phyloP scores from a whole-genome alignment of 2,329 filamentous ascomycete species.

The Fusarium lyarnte region DNA sequence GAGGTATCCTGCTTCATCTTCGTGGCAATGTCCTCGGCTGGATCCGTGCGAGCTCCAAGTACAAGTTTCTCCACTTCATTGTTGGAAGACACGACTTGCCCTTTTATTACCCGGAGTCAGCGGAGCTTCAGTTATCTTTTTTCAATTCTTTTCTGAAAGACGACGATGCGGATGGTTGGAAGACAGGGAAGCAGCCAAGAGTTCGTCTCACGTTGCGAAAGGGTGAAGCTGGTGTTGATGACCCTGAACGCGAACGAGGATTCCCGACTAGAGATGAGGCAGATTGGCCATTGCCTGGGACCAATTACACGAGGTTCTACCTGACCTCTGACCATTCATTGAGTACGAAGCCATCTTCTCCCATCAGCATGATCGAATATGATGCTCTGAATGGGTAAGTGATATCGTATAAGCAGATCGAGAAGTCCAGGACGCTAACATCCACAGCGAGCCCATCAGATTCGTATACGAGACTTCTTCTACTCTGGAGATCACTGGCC shows the following conservation, averaged over 20 bases:
- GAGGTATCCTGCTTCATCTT: conserved; percentile 69
- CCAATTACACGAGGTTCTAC: conserved; percentile 69
- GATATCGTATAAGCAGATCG: conserved; percentile 59
- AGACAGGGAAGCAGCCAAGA: conserved; percentile 62
- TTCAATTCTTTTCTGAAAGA: conserved; percentile 76
- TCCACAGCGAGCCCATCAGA: conserved; percentile 51
- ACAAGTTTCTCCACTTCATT: conserved; percentile 76
- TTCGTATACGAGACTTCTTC: conserved; percentile 64
- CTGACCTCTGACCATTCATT: conserved; percentile 59
- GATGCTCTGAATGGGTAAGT: not conserved
- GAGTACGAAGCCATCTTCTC: not conserved
- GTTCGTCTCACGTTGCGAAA: conserved; percentile 71
- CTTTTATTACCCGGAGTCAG: conserved; percentile 76
- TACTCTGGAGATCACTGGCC: conserved; percentile 75
- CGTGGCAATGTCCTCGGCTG: conserved; percentile 77
- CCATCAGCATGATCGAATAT: conserved; percentile 44
- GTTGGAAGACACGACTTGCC: conserved; percentile 76
- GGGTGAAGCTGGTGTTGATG: conserved; percentile 73
- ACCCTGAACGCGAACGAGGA: conserved; percentile 65
- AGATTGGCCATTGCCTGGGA: conserved; percentile 74
- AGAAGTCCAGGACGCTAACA: conserved; percentile 40
- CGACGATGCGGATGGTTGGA: conserved; percentile 70
- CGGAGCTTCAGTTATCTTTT: conserved; percentile 73
- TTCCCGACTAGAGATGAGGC: conserved; percentile 65
- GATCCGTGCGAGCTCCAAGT: conserved; percentile 67